Evolutionary conservation across 495 filamentous ascomycete genomes (phyloP).

Genomic region (Eremomyces bilateralis): DNA sequence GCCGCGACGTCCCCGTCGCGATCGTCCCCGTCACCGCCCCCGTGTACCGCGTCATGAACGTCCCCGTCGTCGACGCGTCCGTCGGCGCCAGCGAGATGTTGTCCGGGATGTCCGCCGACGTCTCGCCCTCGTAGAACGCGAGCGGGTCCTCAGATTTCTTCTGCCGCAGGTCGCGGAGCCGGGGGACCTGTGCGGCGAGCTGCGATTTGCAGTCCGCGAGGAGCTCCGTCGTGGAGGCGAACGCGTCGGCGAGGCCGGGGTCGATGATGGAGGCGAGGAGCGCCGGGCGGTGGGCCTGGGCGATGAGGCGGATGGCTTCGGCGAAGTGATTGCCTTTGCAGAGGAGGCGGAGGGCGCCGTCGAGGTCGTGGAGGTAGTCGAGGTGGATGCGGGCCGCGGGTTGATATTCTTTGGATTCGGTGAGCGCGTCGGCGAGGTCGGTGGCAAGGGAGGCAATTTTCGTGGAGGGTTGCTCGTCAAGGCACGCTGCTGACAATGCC

Average conservation of each 20-base stretch:
- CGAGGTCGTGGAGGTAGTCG: constrained; percentile 54
- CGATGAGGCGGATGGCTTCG: constrained; percentile 55
- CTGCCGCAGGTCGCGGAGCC: constrained; percentile 55
- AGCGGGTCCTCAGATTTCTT: constrained; percentile 65
- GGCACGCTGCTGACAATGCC: constrained; percentile 52
- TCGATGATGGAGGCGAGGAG: constrained; percentile 43
- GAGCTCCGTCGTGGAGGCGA: constrained; percentile 62
- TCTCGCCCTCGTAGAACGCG: constrained; percentile 30
- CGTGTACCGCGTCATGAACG: constrained; percentile 83
- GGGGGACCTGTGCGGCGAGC: constrained; percentile 59
- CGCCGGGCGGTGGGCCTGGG: constrained; percentile 24
- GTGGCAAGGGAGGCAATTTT: constrained; percentile 38
- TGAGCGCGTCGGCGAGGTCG: constrained; percentile 45
- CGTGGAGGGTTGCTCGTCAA: constrained; percentile 30
- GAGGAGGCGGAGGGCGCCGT: constrained; percentile 40
- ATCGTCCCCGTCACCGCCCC: constrained; percentile 47
- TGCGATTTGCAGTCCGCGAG: constrained; percentile 80
- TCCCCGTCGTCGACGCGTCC: constrained; percentile 52
- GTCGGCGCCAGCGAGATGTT: constrained; percentile 80
- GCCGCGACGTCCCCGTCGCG: constrained; percentile 38
- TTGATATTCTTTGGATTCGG: constrained; percentile 60
- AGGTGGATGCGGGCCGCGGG: constrained; percentile 59
- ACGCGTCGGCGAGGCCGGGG: constrained; percentile 50
- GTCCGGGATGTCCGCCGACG: constrained; percentile 64
- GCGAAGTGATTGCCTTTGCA: constrained; percentile 72